Percentiles rank a stretch among this genome's conserved stretches.
Evolutionary conservation across 225 moss, liverwort and hornwort species (phyloP).

Genomic region (Takakia lepidozioides): DNA sequence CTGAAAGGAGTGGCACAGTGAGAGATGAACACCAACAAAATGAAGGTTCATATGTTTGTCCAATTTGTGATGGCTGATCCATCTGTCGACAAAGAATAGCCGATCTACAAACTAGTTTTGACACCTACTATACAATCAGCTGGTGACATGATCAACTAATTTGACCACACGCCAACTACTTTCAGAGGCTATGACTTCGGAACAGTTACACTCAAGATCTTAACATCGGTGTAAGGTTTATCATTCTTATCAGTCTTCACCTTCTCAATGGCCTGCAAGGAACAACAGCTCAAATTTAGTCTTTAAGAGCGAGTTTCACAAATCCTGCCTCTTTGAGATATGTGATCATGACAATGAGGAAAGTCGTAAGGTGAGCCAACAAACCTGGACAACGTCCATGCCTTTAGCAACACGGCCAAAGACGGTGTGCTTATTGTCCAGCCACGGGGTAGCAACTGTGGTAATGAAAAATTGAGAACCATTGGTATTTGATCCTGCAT

Average conservation of each 20-base stretch:
- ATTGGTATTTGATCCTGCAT: conserved; percentile 92
- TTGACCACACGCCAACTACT: not conserved
- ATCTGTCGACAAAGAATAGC: too few relatives aligned
- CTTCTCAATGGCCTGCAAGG: conserved; percentile 82
- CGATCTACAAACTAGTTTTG: too few relatives aligned
- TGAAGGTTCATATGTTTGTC: too few relatives aligned
- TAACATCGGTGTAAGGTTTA: conserved; percentile 86
- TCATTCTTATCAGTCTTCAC: conserved; percentile 89
- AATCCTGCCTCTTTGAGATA: too few relatives aligned
- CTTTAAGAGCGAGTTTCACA: too few relatives aligned
- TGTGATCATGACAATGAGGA: not conserved
- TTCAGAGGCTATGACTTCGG: conserved; percentile 47
- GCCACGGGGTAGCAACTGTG: conserved; percentile 97
- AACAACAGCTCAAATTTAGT: too few relatives aligned
- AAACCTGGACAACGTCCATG: conserved; percentile 99
- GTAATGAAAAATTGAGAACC: conserved; percentile 98
- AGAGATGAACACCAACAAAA: too few relatives aligned
- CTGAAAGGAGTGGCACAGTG: too few relatives aligned
- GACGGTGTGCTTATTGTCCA: conserved; percentile 98
- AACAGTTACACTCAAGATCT: conserved; percentile 89
- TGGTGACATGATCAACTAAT: not conserved
- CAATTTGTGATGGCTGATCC: too few relatives aligned
- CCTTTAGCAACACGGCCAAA: conserved; percentile 97
- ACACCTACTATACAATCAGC: not conserved
- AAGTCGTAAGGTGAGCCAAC: not conserved